A percentile compares a stretch with the other conserved stretches of the same genome.
Evolutionary conservation across 2,329 filamentous ascomycete species (phyloP).

Genomic region (Neopestalotiopsis clavispora): DNA sequence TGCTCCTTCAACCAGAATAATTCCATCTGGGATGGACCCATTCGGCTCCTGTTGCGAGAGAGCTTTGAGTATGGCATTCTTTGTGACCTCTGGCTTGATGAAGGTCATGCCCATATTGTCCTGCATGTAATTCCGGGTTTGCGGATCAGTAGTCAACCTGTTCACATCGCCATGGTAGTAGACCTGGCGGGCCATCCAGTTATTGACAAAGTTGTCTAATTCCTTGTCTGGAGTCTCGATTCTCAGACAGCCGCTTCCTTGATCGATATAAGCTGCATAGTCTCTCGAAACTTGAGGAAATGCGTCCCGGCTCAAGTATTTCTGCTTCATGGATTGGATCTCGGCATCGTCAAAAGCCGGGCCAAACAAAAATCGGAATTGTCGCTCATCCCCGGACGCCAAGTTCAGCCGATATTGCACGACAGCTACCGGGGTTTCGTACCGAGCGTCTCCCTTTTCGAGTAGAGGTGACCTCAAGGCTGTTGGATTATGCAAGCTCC

Average conservation of each 20-base stretch:
- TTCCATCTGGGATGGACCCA: constrained; percentile 64
- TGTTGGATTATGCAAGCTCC: constrained; percentile 57
- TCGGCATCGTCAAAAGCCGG: constrained; percentile 58
- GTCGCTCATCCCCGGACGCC: constrained; percentile 42
- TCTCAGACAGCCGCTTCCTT: constrained; percentile 53
- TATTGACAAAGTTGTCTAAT: constrained; percentile 62
- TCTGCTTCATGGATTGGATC: constrained; percentile 47
- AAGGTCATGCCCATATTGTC: constrained; percentile 67
- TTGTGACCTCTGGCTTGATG: constrained; percentile 55
- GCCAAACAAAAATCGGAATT: constrained; percentile 60
- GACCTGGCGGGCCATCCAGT: constrained; percentile 62
- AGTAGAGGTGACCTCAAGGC: constrained; percentile 44
- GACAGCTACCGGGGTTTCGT: constrained; percentile 58
- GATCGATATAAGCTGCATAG: constrained; percentile 56
- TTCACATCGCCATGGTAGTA: constrained; percentile 66
- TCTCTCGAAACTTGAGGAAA: constrained; percentile 51
- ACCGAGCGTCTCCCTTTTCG: constrained; percentile 53
- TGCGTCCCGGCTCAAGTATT: constrained; percentile 53
- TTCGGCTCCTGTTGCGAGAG: constrained; percentile 58
- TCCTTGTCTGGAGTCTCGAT: constrained; percentile 60
- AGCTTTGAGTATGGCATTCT: constrained; percentile 52
- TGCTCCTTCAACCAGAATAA: constrained; percentile 56
- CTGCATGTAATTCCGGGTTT: constrained; percentile 64
- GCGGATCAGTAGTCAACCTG: constrained; percentile 61
- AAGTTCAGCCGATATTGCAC: constrained; percentile 56